Percentiles rank a stretch among this genome's conserved stretches.
These are phyloP conservation scores for Apophysomyces sp. DNA, from an alignment of 371 early-diverging fungal genomes.

Conservation along the genomic window DNA sequence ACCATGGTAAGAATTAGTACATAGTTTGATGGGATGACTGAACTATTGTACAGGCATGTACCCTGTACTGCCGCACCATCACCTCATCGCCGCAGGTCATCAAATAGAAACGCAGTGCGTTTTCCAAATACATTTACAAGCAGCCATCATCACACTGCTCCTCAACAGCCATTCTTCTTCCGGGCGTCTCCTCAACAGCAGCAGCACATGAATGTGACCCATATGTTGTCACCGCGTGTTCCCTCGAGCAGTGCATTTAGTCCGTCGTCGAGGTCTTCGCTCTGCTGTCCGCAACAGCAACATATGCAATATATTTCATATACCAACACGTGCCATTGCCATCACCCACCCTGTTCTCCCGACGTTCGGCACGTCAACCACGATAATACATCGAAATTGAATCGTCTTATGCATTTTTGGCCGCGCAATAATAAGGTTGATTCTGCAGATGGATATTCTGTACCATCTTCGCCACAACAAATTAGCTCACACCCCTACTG, in stretches of 20 bases:
- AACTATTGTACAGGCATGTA: background rate
- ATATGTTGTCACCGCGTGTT: conserved; percentile 18
- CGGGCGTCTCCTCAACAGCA: background rate
- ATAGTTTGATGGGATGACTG: background rate
- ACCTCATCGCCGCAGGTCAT: background rate
- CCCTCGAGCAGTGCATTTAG: background rate
- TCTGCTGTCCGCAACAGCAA: background rate
- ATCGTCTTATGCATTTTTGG: conserved; percentile 16
- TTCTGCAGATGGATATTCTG: background rate
- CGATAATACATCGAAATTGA: conserved; percentile 5
- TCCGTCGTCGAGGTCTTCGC: background rate
- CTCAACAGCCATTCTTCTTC: background rate
- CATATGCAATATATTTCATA: background rate
- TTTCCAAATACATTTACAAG: background rate
- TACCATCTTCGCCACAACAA: background rate
- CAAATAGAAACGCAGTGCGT: background rate
- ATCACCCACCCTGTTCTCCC: background rate
- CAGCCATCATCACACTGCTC: background rate
- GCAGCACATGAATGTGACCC: conserved; percentile 10
- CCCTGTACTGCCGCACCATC: background rate
- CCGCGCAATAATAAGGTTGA: conserved; percentile 8
- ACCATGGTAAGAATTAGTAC: background rate
- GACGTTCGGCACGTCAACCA: background rate
- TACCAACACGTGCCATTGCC: background rate
- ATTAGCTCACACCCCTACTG: background rate